phyloP scores from a whole-genome alignment of 2,329 filamentous ascomycete genomes.

The Colletotrichum tanaceti region DNA sequence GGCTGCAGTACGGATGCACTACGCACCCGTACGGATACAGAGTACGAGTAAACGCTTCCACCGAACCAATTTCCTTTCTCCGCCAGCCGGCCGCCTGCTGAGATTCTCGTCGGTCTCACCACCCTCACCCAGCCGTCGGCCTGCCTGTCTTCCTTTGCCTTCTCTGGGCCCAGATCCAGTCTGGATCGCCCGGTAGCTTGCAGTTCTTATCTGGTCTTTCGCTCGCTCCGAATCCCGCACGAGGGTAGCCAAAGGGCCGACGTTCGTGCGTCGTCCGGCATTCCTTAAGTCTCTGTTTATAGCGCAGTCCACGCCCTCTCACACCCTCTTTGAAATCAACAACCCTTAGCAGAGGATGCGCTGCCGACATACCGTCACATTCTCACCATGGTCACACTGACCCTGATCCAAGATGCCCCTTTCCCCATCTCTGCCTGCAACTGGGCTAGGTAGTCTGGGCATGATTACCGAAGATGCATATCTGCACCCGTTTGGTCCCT shows the following conservation, averaged over 20 bases:
- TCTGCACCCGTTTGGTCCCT: not conserved
- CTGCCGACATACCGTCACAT: not conserved
- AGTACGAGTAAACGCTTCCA: too few species aligned
- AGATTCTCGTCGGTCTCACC: not conserved
- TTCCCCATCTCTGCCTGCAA: not conserved
- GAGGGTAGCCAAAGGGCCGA: not conserved
- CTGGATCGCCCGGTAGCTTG: not conserved
- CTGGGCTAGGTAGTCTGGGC: not conserved
- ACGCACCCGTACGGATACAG: too few species aligned
- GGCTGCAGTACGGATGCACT: not conserved
- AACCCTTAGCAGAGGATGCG: not conserved
- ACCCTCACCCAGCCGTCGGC: not conserved
- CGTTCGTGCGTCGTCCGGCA: not conserved
- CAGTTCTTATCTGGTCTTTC: not conserved
- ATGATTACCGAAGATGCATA: slow-evolving; percentile 9
- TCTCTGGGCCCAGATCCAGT: not conserved
- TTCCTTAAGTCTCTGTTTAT: not conserved
- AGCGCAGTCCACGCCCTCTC: too few species aligned
- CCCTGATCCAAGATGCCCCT: not conserved
- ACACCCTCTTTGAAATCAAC: not conserved
- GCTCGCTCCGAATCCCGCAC: not conserved
- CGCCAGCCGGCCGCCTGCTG: not conserved
- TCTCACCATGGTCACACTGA: not conserved
- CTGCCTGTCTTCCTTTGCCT: not conserved
- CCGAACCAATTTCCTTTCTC: not conserved